These are phyloP conservation scores for Triticum monococcum DNA, from an alignment of 176 grass and related monocot species.

Conservation along the genomic window DNA sequence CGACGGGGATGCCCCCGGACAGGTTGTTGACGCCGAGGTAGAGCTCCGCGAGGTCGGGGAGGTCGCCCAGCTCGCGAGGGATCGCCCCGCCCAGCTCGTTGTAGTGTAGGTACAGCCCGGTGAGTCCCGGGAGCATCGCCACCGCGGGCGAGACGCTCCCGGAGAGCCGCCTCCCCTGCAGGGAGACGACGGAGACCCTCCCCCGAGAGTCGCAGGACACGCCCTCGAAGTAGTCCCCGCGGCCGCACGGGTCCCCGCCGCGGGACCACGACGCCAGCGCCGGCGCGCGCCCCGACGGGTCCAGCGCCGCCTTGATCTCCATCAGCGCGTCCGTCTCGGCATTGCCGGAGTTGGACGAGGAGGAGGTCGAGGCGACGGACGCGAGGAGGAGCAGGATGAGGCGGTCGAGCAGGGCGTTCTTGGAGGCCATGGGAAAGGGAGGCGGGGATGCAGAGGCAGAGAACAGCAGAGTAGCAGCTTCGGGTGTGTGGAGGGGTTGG, in stretches of 20 bases:
- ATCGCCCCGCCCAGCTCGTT: conserved; percentile 56
- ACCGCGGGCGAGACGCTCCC: conserved; percentile 64
- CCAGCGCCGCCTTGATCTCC: conserved; percentile 68
- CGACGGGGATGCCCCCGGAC: conserved; percentile 45
- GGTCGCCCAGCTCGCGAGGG: conserved; percentile 49
- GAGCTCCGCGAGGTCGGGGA: conserved; percentile 52
- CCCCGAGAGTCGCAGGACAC: conserved; percentile 60
- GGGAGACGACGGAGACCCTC: conserved; percentile 58
- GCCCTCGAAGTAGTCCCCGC: conserved; percentile 77
- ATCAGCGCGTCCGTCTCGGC: conserved; percentile 61
- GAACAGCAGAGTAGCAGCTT: background rate
- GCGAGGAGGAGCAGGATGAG: conserved; percentile 16
- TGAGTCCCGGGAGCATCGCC: conserved; percentile 52
- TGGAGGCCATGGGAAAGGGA: conserved; percentile 23
- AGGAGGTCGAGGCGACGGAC: background rate
- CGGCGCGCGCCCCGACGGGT: conserved; percentile 45
- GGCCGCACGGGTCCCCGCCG: conserved; percentile 66
- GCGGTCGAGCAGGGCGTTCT: background rate
- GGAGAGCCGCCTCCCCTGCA: conserved; percentile 60
- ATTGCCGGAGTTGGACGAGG: background rate
- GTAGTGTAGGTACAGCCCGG: conserved; percentile 73
- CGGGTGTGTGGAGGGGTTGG: background rate
- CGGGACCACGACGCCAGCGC: conserved; percentile 55
- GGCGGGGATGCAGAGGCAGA: background rate
- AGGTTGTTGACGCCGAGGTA: conserved; percentile 80